Conservation (phyloP, 495 filamentous ascomycete species). For the Aspergillus taichungensis region DNA sequence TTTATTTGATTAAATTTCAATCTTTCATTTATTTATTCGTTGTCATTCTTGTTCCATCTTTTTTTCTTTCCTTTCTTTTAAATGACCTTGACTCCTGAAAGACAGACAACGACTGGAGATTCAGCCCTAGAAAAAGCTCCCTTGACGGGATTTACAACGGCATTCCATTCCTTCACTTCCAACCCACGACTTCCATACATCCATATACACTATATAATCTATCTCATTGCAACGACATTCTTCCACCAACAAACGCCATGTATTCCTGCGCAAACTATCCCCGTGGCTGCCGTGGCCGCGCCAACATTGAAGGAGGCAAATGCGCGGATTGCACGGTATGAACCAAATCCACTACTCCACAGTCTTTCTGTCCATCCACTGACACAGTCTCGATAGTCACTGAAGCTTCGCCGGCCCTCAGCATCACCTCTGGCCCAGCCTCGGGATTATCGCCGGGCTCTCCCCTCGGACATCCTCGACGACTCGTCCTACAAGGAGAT, state of each 20-base stretch:
- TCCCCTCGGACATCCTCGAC: conserved; percentile 32
- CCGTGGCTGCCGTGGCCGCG: conserved; percentile 42
- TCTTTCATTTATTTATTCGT: conserved; percentile 7
- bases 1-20: conserved; percentile 5
- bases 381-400: conserved; percentile 10
- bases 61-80: conserved; percentile 8
- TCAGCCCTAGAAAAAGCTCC: conserved; percentile 11
- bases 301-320: conserved; percentile 34
- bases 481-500: conserved; percentile 20
- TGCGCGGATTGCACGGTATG: conserved; percentile 42
- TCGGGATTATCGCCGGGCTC: conserved; percentile 31
- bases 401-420: conserved; percentile 39
- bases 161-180: conserved; percentile 2
- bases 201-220: conserved; percentile 2
- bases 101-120: conserved; percentile 1
- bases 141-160: conserved; percentile 14
- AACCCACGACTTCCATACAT: neutral
- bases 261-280: conserved; percentile 45
- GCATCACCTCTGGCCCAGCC: conserved; percentile 38
- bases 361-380: too few species aligned
- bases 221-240: neutral
- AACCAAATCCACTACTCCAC: too few species aligned
- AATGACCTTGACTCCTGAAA: neutral
- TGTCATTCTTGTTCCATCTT: conserved; percentile 11
- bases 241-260: conserved; percentile 20